A percentile compares a stretch with the other conserved stretches of the same genome.
phyloP scores from a whole-genome alignment of 2,329 filamentous ascomycete genomes.

The Cladosporium sp. region DNA sequence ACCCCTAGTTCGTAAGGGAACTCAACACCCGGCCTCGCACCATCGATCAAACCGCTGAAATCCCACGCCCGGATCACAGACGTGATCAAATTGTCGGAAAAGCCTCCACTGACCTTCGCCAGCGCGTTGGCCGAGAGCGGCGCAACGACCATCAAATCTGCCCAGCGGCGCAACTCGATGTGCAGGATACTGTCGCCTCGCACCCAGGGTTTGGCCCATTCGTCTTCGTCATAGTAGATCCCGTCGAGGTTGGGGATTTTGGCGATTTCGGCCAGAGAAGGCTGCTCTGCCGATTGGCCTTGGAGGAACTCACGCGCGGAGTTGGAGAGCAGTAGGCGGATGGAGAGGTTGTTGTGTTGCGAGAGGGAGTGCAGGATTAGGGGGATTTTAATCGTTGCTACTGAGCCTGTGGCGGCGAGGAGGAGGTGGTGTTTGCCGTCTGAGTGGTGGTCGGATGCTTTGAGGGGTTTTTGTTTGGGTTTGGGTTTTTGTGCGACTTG shows the following conservation, averaged over 20 bases:
- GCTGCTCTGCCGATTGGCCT: slow-evolving; percentile 74
- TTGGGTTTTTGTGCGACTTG: background rate
- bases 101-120: slow-evolving; percentile 74
- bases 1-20: slow-evolving; percentile 17
- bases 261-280: slow-evolving; percentile 56
- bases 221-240: slow-evolving; percentile 77
- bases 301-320: slow-evolving; percentile 70
- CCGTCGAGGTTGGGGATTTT: slow-evolving; percentile 68
- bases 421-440: slow-evolving; percentile 59
- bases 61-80: slow-evolving; percentile 87
- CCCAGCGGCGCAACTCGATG: slow-evolving; percentile 81
- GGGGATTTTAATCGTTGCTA: slow-evolving; percentile 78
- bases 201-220: slow-evolving; percentile 76
- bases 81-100: slow-evolving; percentile 69
- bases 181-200: slow-evolving; percentile 78
- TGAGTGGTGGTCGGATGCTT: slow-evolving; percentile 33
- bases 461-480: slow-evolving; percentile 18
- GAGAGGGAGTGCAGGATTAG: slow-evolving; percentile 51
- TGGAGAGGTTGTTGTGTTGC: slow-evolving; percentile 56
- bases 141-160: slow-evolving; percentile 72
- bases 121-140: slow-evolving; percentile 80
- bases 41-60: slow-evolving; percentile 57
- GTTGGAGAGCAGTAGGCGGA: slow-evolving; percentile 77
- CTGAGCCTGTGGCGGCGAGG: slow-evolving; percentile 64
- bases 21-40: slow-evolving; percentile 21